These are phyloP conservation scores for Amylostereum chailletii DNA, from an alignment of 1,284 basidiomycete genomes.

Conservation along the genomic window DNA sequence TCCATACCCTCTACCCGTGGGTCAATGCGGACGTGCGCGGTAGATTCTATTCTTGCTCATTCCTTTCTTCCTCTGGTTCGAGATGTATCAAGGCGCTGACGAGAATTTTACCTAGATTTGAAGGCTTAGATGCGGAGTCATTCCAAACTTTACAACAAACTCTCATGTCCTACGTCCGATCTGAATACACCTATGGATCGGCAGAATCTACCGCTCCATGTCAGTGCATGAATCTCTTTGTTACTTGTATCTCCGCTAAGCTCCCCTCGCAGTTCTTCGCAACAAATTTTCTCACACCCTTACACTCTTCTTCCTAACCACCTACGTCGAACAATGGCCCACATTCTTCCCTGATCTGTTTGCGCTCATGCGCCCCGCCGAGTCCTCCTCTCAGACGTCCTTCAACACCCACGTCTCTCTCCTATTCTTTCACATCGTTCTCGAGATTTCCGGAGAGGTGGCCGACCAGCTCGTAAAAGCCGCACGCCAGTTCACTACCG, in stretches of 20 bases:
- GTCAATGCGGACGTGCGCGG: not conserved
- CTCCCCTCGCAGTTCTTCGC: constrained; percentile 55
- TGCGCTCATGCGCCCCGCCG: constrained; percentile 56
- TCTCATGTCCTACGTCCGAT: constrained; percentile 66
- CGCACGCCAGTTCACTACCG: constrained; percentile 62
- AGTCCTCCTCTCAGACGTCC: constrained; percentile 42
- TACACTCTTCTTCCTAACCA: constrained; percentile 88
- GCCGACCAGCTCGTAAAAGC: constrained; percentile 86
- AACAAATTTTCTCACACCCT: constrained; percentile 99
- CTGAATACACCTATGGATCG: constrained; percentile 70
- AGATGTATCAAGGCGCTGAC: not conserved
- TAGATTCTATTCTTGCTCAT: not conserved
- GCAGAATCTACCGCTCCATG: constrained; percentile 70
- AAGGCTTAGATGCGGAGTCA: constrained; percentile 58
- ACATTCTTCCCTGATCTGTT: constrained; percentile 77
- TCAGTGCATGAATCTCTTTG: constrained; percentile 29
- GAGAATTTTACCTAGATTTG: constrained; percentile 40
- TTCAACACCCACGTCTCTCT: constrained; percentile 79
- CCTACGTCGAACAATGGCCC: constrained; percentile 80
- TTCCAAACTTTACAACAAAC: constrained; percentile 65
- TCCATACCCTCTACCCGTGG: not conserved
- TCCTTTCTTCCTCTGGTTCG: too few species aligned
- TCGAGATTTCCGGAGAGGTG: constrained; percentile 90
- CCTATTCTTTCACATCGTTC: constrained; percentile 80
- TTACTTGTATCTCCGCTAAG: constrained; percentile 3